Conservation (phyloP, 495 filamentous ascomycete genomes). For the Cudoniella acicularis region DNA sequence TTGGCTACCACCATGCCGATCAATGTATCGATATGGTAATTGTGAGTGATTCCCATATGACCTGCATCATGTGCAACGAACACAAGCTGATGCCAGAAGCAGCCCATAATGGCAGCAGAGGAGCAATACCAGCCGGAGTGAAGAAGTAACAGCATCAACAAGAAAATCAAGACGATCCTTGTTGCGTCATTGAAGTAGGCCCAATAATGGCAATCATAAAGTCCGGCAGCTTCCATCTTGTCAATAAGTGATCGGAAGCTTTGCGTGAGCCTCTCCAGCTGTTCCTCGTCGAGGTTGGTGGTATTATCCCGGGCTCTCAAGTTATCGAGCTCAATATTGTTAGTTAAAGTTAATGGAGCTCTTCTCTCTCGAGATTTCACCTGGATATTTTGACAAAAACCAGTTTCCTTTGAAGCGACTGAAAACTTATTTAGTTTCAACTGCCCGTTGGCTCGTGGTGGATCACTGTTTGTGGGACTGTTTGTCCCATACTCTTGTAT, state of each 20-base stretch:
- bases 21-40: constrained; percentile 73
- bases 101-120: constrained; percentile 73
- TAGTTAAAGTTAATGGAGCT: too few species aligned
- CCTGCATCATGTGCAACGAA: constrained; percentile 96
- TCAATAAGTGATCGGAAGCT: constrained; percentile 76
- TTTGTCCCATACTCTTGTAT: constrained; percentile 36
- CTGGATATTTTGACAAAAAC: too few species aligned
- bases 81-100: constrained; percentile 92
- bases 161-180: constrained; percentile 69
- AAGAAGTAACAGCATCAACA: constrained; percentile 61
- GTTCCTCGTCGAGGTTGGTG: constrained; percentile 56
- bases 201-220: constrained; percentile 83
- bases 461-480: too few species aligned
- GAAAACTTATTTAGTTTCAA: too few species aligned
- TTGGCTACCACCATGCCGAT: constrained; percentile 91
- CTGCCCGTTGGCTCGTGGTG: too few species aligned
- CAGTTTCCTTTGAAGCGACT: too few species aligned
- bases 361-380: too few species aligned
- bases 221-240: constrained; percentile 65
- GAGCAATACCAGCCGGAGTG: constrained; percentile 67
- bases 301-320: too few species aligned
- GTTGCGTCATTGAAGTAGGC: constrained; percentile 71
- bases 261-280: constrained; percentile 69
- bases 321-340: too few species aligned
- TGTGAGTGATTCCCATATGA: constrained; percentile 95